Evolutionary conservation across 352 stramenopile genomes (phyloP).

Genomic region (Pythium oligandrum): DNA sequence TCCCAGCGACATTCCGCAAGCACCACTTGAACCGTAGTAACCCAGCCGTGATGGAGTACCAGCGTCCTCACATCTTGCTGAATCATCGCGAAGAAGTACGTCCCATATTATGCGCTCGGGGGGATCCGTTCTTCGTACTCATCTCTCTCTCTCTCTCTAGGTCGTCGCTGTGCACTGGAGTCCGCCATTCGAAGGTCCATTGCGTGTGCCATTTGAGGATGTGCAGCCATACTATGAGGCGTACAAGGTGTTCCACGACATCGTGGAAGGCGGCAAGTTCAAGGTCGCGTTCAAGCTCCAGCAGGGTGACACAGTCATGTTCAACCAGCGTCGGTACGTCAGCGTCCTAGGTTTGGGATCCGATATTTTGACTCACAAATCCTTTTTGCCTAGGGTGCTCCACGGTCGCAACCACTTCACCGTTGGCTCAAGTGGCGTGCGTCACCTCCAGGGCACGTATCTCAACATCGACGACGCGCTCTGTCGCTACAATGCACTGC

Average conservation of each 20-base stretch:
- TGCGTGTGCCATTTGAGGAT: conserved; percentile 73
- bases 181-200: conserved; percentile 92
- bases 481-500: conserved; percentile 78
- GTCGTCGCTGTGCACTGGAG: conserved; percentile 91
- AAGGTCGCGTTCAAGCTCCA: conserved; percentile 76
- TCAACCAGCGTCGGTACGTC: conserved; percentile 70
- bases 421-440: conserved; percentile 57
- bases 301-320: conserved; percentile 78
- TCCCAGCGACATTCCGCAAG: conserved; percentile 95
- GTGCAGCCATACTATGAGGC: conserved; percentile 77
- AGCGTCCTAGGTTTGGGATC: not conserved
- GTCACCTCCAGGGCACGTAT: conserved; percentile 83
- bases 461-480: conserved; percentile 86
- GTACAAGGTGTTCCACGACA: conserved; percentile 74
- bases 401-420: conserved; percentile 78
- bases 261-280: conserved; percentile 70
- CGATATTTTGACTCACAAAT: not conserved
- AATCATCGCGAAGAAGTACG: conserved; percentile 77
- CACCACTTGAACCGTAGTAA: conserved; percentile 84
- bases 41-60: conserved; percentile 91
- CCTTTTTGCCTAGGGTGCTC: conserved; percentile 33
- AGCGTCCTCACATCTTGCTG: conserved; percentile 90
- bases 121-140: too few relatives aligned
- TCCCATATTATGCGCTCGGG: not conserved
- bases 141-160: conserved; percentile 17